Evolutionary conservation across 768 basidiomycete species (phyloP), one percentile per base, ranked within the genome.

Genomic region (Pulveroboletus sp.): DNA sequence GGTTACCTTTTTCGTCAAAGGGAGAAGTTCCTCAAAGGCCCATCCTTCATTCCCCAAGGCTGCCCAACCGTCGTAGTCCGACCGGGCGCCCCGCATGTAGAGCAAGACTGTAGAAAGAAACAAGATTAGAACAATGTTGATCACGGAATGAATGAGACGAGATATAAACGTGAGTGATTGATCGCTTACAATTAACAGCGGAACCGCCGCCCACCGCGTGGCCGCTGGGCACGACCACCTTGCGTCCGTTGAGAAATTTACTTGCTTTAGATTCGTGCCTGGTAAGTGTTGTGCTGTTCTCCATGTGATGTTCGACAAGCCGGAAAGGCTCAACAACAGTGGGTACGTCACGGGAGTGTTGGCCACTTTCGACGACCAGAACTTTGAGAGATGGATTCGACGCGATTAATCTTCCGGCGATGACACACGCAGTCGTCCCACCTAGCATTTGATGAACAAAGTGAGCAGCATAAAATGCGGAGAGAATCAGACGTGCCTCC

Each of bases 41-140:
- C 84, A 86, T 4, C 83, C 83, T 3, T 74, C 64, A 58, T 84
- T 83, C 5, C 70, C 70, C 27, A 77, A 63, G 2, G 69, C 58
- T 4, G 36, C 56, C 84, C 83, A 85, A 43, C 79, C 79, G 56
- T 86, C 80, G 47, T 78, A 84, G 58, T 86, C 84, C 0, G 81
- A 83, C 1, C 79, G 76, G 17, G 77, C 64, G 6, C 80, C 76
- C 16, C 84, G 76, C 1, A 72, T 76, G 54, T 83, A 85, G 70
- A 79, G 73, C 59, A 72, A 71, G 42, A 22, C 42, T 43, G 12
- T 9, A 31, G 27, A 29, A 29, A 29, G 6, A 29, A 29, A 29
- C 27, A 29, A 6, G 12, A 29, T 12, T 6, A 29, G 12, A 6
- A 29, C 27, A 29, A 29, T 29, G 6, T 29, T 29, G 6, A 6